Conservation (phyloP, 2,329 filamentous ascomycete genomes). For the Cercospora citrullina region DNA sequence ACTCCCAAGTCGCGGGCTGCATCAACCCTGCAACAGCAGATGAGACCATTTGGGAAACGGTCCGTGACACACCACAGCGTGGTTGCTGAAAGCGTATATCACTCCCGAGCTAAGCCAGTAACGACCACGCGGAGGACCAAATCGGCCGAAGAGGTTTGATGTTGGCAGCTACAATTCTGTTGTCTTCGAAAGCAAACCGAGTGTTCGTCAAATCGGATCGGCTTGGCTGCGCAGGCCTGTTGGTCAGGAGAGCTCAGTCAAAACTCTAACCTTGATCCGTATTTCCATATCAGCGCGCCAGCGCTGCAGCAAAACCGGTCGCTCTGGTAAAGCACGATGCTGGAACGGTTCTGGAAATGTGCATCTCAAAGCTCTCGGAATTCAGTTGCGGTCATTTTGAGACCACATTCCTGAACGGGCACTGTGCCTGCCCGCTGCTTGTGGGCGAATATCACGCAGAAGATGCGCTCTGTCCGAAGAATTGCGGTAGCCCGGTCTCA, state of each 20-base stretch:
- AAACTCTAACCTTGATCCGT: conserved; percentile 3
- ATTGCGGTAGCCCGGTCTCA: conserved; percentile 14
- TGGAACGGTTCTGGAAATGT: conserved; percentile 17
- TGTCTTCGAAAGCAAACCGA: neutral
- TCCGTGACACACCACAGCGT: neutral
- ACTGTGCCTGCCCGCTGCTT: conserved; percentile 23
- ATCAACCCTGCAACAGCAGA: neutral
- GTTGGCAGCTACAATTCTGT: neutral
- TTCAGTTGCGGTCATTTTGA: conserved; percentile 24
- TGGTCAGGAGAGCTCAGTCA: conserved; percentile 11
- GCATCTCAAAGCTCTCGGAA: conserved; percentile 21
- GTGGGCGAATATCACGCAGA: conserved; percentile 18
- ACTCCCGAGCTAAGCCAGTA: neutral
- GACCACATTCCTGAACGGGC: conserved; percentile 21
- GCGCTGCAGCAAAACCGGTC: neutral
- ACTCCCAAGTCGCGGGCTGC: neutral
- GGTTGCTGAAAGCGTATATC: neutral
- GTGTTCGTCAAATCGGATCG: neutral
- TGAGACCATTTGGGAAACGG: conserved; percentile 1
- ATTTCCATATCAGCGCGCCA: neutral
- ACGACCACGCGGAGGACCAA: neutral
- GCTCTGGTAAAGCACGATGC: conserved; percentile 2
- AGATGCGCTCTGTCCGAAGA: conserved; percentile 16
- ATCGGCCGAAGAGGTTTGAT: neutral
- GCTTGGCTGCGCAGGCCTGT: conserved; percentile 6